Base-by-base conservation (phyloP, 2,329 filamentous ascomycete species). In the Pseudomassariella vexata region DNA sequence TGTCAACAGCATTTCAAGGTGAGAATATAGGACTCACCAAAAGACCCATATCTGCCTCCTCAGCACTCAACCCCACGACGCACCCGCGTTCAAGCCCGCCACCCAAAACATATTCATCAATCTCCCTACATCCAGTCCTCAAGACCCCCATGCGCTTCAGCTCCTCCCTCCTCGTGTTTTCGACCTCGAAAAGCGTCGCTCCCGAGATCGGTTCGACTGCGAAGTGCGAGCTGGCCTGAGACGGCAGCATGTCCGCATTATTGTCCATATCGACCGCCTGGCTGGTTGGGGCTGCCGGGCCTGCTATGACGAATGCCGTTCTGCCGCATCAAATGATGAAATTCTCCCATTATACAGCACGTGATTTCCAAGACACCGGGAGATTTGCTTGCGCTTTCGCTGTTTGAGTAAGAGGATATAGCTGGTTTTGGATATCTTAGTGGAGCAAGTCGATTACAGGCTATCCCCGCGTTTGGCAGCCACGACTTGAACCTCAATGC, bases 11-110 rank as follows among this genome's bases (percentile, higher is more conserved):
- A n/a, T n/a, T n/a, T n/a, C n/a, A n/a, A n/a, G n/a, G n/a, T n/a
- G n/a, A n/a, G n/a, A n/a, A 9, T 6, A 10, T 15, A 28, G 3
- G 34, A 49, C 63, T 50, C 35, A 74, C 69, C 50, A 61, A 38
- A 17, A 72, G 37, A 1, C 65, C 70, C 36, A 72, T 49, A n/a
- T 57, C 59, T 24, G 65, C 66, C 14, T 68, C 65, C 49, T 74
- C 71, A 0, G 66, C 56, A 34, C 72, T 78, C 34, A 77, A 33
- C 1, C 73, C 74, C 2, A 74, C 65, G 0, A 78, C 62, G 14
- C 53, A 55, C 0, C 71, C 73, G n/a, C 66, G 50, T 48, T 68
- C 63, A 9, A 75, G 54, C 18, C 46, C 50, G 3, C 56, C 58
- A 5, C 63, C 35, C 5, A 77, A 52, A 5, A 70, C 57, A 19